These are phyloP conservation scores for Pezicula carpinea DNA, from an alignment of 2,329 filamentous ascomycete species.

Conservation along the genomic window DNA sequence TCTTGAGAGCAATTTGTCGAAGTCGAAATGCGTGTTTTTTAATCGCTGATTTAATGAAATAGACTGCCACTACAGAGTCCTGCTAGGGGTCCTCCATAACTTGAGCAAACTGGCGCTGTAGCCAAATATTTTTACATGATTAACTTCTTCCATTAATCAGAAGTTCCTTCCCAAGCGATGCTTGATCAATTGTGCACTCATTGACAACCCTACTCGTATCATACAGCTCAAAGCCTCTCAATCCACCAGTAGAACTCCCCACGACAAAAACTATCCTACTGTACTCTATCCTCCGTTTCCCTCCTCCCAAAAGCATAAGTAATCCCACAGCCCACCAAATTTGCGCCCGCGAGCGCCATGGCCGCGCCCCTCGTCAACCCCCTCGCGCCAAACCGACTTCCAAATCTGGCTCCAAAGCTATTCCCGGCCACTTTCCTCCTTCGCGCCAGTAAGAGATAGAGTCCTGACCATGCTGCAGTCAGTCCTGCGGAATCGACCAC, in stretches of 20 bases:
- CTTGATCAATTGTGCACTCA: no score
- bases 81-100: no score
- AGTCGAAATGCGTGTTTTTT: no score
- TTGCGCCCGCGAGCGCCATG: conserved; percentile 43
- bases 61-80: no score
- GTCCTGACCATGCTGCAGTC: conserved; percentile 58
- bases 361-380: conserved; percentile 48
- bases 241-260: conserved; percentile 5
- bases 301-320: conserved; percentile 46
- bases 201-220: background rate
- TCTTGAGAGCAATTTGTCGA: no score
- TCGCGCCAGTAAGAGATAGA: conserved; percentile 59
- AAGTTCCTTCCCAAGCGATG: no score
- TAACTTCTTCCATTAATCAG: no score
- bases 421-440: conserved; percentile 37
- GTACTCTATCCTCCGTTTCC: conserved; percentile 21
- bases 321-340: conserved; percentile 44
- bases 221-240: background rate
- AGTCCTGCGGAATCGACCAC: conserved; percentile 60
- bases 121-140: no score
- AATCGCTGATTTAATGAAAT: no score
- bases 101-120: no score
- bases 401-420: conserved; percentile 30
- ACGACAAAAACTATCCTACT: background rate
- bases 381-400: conserved; percentile 42